These are phyloP conservation scores for Bondarzewia mesenterica DNA, from an alignment of 1,284 basidiomycete species.

Conservation along the genomic window DNA sequence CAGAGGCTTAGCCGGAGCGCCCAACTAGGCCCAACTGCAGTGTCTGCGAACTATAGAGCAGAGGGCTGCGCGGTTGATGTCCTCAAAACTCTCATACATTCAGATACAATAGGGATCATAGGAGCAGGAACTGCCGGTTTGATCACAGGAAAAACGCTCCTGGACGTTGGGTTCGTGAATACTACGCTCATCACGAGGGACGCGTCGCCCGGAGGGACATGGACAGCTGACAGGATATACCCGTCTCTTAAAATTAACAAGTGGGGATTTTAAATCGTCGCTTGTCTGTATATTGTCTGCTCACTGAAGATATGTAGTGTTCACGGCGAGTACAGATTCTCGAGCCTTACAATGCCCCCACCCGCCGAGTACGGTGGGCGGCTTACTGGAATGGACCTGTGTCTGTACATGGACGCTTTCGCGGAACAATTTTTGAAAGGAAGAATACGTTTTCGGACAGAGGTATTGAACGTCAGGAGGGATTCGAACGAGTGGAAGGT, in stretches of 20 bases:
- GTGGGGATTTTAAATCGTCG: conserved; percentile 31
- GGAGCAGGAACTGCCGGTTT: conserved; percentile 51
- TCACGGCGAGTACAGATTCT: conserved; percentile 52
- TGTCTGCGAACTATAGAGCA: too few species aligned
- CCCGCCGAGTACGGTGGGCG: conserved; percentile 32
- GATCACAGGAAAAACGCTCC: conserved; percentile 46
- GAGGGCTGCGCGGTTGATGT: too few species aligned
- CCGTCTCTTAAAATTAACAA: conserved; percentile 47
- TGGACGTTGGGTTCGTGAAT: conserved; percentile 46
- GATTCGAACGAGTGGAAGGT: conserved; percentile 28
- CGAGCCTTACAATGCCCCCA: conserved; percentile 38
- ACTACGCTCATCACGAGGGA: conserved; percentile 49
- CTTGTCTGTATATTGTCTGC: too few species aligned
- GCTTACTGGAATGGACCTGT: conserved; percentile 44
- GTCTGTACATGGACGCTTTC: conserved; percentile 43
- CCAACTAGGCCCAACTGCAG: too few species aligned
- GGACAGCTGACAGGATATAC: conserved; percentile 44
- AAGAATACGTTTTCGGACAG: conserved; percentile 35
- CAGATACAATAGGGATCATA: conserved; percentile 39
- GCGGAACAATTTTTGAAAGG: conserved; percentile 34
- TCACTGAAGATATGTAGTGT: conserved; percentile 29
- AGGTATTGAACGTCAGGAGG: conserved; percentile 36
- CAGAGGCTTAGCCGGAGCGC: too few species aligned
- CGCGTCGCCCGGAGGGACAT: conserved; percentile 43
- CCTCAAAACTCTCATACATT: too few species aligned